phyloP scores from a whole-genome alignment of 2,329 filamentous ascomycete species.

The Cadophora sp. region DNA sequence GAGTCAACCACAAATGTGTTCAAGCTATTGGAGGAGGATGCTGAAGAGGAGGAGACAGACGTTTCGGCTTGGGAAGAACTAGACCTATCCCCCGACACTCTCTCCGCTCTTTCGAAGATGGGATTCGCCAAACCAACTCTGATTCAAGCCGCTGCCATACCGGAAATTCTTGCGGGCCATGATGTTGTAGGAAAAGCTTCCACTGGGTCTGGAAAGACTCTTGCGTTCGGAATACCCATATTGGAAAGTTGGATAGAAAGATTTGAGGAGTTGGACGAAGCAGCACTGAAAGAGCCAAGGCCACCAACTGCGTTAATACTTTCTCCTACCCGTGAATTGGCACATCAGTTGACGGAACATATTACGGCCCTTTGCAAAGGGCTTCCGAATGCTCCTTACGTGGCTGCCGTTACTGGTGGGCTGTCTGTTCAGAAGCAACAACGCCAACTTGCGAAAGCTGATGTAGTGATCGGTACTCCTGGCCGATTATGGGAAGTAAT shows the following conservation, averaged over 20 bases:
- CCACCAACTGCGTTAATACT: conserved; percentile 79
- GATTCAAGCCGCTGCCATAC: conserved; percentile 83
- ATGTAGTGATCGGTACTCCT: conserved; percentile 93
- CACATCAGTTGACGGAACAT: conserved; percentile 88
- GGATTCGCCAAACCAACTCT: conserved; percentile 81
- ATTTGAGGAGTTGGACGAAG: conserved; percentile 50
- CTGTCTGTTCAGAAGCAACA: conserved; percentile 95
- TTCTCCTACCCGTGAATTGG: conserved; percentile 90
- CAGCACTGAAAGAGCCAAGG: conserved; percentile 48
- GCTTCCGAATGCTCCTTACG: conserved; percentile 66
- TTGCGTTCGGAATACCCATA: conserved; percentile 94
- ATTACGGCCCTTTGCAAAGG: conserved; percentile 75
- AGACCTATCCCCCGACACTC: conserved; percentile 72
- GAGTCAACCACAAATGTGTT: conserved; percentile 42
- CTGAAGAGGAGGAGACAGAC: conserved; percentile 68
- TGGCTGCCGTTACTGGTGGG: conserved; percentile 92
- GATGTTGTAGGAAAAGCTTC: conserved; percentile 96
- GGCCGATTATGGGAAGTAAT: conserved; percentile 95
- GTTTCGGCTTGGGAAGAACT: conserved; percentile 81
- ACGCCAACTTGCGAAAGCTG: conserved; percentile 79
- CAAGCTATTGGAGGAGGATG: conserved; percentile 57
- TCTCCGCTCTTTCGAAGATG: conserved; percentile 78
- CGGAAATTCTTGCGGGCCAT: conserved; percentile 79
- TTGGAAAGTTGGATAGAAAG: conserved; percentile 78
- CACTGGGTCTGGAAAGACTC: conserved; percentile 94